Evolutionary conservation across 345 rosid genomes (phyloP).

Genomic region (Rubroshorea leprosula): DNA sequence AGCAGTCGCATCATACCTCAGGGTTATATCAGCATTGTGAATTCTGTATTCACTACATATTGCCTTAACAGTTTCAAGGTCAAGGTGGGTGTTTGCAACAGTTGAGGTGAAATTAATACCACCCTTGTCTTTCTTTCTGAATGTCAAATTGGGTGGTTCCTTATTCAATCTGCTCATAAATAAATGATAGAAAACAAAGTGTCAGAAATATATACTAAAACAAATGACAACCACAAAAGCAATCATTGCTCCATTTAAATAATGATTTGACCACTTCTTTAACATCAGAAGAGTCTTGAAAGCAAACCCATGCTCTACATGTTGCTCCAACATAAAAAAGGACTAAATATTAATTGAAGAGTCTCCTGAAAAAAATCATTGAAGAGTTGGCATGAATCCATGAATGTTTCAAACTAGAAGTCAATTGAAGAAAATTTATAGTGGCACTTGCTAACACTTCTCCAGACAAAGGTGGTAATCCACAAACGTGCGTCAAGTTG

Average conservation of each 20-base stretch:
- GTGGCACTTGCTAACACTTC: no score
- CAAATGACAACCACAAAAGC: neutral
- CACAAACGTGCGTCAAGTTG: no score
- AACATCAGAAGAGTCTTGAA: no score
- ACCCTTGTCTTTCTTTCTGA: constrained; percentile 98
- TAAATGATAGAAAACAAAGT: constrained; percentile 4
- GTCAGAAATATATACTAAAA: neutral
- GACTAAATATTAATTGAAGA: neutral
- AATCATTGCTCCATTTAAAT: no score
- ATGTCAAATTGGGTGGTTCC: constrained; percentile 95
- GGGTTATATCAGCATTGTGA: constrained; percentile 94
- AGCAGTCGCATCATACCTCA: constrained; percentile 90
- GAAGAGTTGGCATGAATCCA: neutral
- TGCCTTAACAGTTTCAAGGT: constrained; percentile 93
- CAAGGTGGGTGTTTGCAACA: constrained; percentile 77
- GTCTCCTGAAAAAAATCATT: neutral
- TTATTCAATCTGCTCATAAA: constrained; percentile 74
- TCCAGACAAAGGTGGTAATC: no score
- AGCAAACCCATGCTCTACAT: no score
- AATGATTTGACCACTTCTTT: no score
- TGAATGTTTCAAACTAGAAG: no score
- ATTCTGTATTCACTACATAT: constrained; percentile 95
- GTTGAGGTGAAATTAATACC: constrained; percentile 91
- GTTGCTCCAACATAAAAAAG: neutral
- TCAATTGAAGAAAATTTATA: no score